Conservation (phyloP, 169 alveolate species). For the Neospora caninum region DNA sequence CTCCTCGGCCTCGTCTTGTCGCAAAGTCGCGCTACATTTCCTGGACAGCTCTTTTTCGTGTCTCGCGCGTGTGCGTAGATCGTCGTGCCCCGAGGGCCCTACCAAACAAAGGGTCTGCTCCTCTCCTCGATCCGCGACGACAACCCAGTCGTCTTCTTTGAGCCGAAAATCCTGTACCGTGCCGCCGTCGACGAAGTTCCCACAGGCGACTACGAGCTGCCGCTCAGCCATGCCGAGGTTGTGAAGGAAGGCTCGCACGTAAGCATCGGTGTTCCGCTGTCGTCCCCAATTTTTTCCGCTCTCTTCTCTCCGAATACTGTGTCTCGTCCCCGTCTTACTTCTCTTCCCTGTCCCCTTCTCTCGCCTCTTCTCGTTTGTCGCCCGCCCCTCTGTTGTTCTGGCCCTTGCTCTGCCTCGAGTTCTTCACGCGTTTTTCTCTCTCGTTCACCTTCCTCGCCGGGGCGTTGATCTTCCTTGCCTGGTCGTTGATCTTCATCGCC, state of each 20-base stretch:
- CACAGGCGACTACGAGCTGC: conserved; percentile 91
- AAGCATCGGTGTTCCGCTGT: conserved; percentile 33
- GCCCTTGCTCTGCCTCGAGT: too few species aligned
- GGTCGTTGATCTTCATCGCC: too few species aligned
- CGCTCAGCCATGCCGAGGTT: conserved; percentile 93
- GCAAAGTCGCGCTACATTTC: too few species aligned
- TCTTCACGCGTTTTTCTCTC: too few species aligned
- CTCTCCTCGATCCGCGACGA: conserved; percentile 85
- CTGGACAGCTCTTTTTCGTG: too few species aligned
- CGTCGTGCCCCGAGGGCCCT: conserved; percentile 96
- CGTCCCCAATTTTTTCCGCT: background rate
- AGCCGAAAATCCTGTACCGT: conserved; percentile 97
- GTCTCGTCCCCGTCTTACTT: too few species aligned
- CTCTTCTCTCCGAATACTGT: background rate
- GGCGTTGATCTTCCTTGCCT: too few species aligned
- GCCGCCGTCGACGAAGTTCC: conserved; percentile 94
- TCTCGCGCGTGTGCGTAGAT: conserved; percentile 79
- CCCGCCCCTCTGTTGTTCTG: too few species aligned
- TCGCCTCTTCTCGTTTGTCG: background rate
- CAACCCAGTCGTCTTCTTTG: conserved; percentile 95
- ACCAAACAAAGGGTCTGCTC: conserved; percentile 93
- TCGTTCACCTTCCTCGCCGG: too few species aligned
- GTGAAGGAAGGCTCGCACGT: conserved; percentile 92
- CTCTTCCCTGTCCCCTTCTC: background rate
- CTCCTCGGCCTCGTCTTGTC: too few species aligned